Conservation (phyloP, 768 basidiomycete genomes). For the Tremella yokohamensis region DNA sequence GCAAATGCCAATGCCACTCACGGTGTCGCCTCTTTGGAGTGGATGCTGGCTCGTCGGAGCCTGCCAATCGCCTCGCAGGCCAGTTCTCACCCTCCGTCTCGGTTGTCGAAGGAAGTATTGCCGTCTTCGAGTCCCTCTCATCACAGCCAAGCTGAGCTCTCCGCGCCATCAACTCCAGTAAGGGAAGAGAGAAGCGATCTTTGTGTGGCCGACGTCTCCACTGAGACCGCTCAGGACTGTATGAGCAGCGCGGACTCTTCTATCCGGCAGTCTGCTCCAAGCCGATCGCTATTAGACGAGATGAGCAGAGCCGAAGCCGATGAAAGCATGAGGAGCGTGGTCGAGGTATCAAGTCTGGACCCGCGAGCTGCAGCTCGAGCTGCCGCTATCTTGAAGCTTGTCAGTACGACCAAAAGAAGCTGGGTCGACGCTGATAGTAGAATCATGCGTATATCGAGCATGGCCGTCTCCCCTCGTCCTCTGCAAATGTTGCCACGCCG, state of each 20-base stretch:
- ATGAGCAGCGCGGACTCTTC: neutral
- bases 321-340: constrained; percentile 55
- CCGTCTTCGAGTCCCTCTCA: neutral
- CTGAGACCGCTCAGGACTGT: neutral
- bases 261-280: neutral
- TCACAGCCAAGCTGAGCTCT: neutral
- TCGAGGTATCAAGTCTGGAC: constrained; percentile 80
- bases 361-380: constrained; percentile 83
- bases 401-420: constrained; percentile 50
- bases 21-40: no score
- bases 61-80: no score
- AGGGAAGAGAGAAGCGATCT: neutral
- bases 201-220: neutral
- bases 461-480: constrained; percentile 43
- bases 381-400: constrained; percentile 87
- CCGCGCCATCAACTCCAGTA: neutral
- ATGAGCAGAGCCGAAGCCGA: constrained; percentile 21
- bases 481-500: neutral
- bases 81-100: no score
- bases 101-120: no score
- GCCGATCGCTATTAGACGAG: constrained; percentile 1
- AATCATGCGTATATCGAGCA: constrained; percentile 83
- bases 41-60: no score
- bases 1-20: no score
- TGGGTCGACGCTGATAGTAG: constrained; percentile 52